Evolutionary conservation across 768 basidiomycete species (phyloP).

Genomic region (Mycena polygramma): DNA sequence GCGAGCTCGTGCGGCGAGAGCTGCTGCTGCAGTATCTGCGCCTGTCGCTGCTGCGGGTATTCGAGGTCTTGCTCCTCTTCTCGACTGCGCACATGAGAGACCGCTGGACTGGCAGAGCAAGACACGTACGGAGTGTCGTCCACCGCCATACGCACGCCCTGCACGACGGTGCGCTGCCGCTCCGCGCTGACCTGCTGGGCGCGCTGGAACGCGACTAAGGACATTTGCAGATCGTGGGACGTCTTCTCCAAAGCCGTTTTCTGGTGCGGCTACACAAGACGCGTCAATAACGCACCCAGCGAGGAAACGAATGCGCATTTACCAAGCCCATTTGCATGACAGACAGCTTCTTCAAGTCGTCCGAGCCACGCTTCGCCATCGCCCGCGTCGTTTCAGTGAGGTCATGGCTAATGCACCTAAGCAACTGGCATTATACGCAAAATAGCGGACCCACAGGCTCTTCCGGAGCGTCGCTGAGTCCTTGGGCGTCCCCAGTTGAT

Average conservation of each 20-base stretch:
- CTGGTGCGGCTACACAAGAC: constrained; percentile 70
- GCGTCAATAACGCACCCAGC: constrained; percentile 12
- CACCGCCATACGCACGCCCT: constrained; percentile 86
- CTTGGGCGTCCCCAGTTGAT: constrained; percentile 88
- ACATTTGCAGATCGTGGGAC: constrained; percentile 91
- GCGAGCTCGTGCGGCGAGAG: constrained; percentile 93
- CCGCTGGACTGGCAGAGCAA: constrained; percentile 4
- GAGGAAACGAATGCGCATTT: constrained; percentile 10
- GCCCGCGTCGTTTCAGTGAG: constrained; percentile 94
- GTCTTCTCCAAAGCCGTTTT: constrained; percentile 92
- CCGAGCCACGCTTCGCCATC: constrained; percentile 94
- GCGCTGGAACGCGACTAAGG: constrained; percentile 91
- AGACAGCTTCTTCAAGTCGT: constrained; percentile 92
- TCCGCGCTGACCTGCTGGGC: constrained; percentile 93
- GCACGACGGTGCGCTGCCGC: constrained; percentile 89
- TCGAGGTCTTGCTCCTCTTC: constrained; percentile 43
- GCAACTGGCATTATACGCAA: background rate
- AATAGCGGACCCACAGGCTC: constrained; percentile 73
- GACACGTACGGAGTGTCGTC: constrained; percentile 70
- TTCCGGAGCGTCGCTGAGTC: constrained; percentile 87
- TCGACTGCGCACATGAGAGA: constrained; percentile 44
- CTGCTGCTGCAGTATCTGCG: constrained; percentile 76
- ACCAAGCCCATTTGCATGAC: constrained; percentile 74
- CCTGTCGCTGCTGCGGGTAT: constrained; percentile 71
- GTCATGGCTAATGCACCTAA: constrained; percentile 75